phyloP scores from a whole-genome alignment of 441 rosid species.

The Pelargonium fulgidum region DNA sequence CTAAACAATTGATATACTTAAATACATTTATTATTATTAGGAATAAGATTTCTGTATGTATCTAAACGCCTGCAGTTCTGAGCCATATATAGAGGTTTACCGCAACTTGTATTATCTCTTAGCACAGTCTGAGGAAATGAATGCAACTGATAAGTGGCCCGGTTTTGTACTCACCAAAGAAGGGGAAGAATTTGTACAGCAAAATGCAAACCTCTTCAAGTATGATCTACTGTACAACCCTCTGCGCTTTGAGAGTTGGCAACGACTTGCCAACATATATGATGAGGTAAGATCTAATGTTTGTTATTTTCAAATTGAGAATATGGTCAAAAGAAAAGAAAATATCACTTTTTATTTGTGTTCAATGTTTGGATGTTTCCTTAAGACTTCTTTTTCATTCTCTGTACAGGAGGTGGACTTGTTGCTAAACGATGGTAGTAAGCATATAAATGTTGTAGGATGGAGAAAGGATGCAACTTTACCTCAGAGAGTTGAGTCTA shows the following conservation, averaged over 20 bases:
- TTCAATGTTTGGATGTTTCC: constrained; percentile 14
- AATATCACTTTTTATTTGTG: constrained; percentile 11
- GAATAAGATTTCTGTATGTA: constrained; percentile 22
- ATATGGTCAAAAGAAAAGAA: constrained; percentile 3
- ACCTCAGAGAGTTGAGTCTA: constrained; percentile 84
- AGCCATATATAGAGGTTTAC: constrained; percentile 79
- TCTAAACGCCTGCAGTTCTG: constrained; percentile 63
- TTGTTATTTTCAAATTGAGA: constrained; percentile 14
- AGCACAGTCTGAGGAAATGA: constrained; percentile 94
- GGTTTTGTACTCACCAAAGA: constrained; percentile 97
- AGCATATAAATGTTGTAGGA: constrained; percentile 87
- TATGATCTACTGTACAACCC: constrained; percentile 90
- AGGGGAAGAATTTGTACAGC: constrained; percentile 99
- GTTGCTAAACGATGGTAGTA: constrained; percentile 98
- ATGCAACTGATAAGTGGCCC: constrained; percentile 97
- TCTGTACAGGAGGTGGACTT: constrained; percentile 88
- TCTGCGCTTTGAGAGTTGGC: constrained; percentile 94
- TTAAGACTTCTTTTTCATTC: constrained; percentile 27
- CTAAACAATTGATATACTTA: not conserved
- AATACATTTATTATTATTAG: constrained; percentile 11
- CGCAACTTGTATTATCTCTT: constrained; percentile 78
- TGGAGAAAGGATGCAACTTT: constrained; percentile 84
- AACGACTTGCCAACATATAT: constrained; percentile 86
- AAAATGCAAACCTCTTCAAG: constrained; percentile 78
- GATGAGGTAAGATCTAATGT: constrained; percentile 70